Evolutionary conservation across 305 asterid genomes (phyloP).

Genomic region (Solanum hybrid): DNA sequence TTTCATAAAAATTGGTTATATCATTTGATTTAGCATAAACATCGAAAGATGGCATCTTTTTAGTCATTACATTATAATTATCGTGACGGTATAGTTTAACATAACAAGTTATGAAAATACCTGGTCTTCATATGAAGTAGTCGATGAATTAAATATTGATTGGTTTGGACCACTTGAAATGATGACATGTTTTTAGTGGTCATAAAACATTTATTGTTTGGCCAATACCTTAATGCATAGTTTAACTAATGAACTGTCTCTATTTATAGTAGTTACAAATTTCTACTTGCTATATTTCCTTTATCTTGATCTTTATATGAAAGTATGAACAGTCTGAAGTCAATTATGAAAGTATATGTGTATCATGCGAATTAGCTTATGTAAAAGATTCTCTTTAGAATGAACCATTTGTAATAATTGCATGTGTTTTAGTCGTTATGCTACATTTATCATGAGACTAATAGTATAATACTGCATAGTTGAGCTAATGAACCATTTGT

Average conservation of each 20-base stretch:
- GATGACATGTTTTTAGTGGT: neutral
- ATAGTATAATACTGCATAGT: neutral
- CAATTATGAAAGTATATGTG: too few relatives aligned
- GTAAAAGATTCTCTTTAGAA: neutral
- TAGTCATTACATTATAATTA: neutral
- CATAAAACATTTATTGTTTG: neutral
- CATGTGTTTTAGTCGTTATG: neutral
- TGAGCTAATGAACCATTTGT: neutral
- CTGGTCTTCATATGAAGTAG: neutral
- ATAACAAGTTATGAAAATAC: neutral
- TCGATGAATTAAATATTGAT: neutral
- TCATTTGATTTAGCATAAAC: neutral
- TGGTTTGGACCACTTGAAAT: neutral
- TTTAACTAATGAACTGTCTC: neutral
- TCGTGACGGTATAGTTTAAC: neutral
- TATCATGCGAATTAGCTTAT: neutral
- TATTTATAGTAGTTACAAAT: neutral
- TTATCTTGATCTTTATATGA: neutral
- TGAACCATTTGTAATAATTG: neutral
- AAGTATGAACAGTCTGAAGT: neutral
- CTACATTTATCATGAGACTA: neutral
- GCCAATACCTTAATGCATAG: neutral
- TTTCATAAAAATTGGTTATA: neutral
- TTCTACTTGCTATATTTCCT: neutral
- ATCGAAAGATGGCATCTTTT: neutral